Evolutionary conservation across 2,329 filamentous ascomycete genomes (phyloP).

Genomic region (Raffaelea albimanens): DNA sequence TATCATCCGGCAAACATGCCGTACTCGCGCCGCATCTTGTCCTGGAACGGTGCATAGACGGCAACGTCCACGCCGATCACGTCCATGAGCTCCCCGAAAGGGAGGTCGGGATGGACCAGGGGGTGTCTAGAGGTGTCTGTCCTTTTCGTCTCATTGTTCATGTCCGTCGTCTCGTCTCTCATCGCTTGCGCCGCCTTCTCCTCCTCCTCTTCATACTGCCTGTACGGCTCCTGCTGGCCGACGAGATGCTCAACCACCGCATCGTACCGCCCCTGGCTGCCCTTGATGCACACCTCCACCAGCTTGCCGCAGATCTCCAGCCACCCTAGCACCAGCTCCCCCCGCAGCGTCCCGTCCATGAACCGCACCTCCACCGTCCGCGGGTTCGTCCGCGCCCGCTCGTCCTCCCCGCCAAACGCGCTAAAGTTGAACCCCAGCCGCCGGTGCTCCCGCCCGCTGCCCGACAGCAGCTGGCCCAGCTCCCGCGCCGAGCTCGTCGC

Average conservation of each 20-base stretch:
- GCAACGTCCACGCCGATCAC: slow-evolving; percentile 6
- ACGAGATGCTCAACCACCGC: slow-evolving; percentile 10
- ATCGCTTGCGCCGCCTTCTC: neutral
- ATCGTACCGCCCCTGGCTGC: slow-evolving; percentile 5
- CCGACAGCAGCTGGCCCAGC: slow-evolving; percentile 26
- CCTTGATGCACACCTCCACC: slow-evolving; percentile 17
- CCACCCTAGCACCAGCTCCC: slow-evolving; percentile 23
- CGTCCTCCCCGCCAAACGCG: slow-evolving; percentile 26
- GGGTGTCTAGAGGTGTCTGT: neutral
- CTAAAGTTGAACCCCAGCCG: slow-evolving; percentile 32
- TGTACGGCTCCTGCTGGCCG: slow-evolving; percentile 6
- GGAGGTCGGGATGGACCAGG: neutral
- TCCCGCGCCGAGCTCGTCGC: too few relatives aligned
- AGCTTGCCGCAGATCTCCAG: slow-evolving; percentile 22
- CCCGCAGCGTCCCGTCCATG: slow-evolving; percentile 24
- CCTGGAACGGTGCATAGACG: slow-evolving; percentile 8
- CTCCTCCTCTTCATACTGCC: too few relatives aligned
- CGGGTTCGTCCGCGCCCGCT: slow-evolving; percentile 22
- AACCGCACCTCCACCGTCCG: slow-evolving; percentile 29
- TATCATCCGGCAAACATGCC: neutral
- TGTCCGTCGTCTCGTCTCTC: neutral
- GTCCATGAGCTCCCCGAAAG: slow-evolving; percentile 7
- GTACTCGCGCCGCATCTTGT: slow-evolving; percentile 11
- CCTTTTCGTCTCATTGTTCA: neutral
- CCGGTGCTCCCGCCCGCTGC: slow-evolving; percentile 20